Conservation (phyloP, 805 yeast genomes). For the Yarrowia keelungensis region DNA sequence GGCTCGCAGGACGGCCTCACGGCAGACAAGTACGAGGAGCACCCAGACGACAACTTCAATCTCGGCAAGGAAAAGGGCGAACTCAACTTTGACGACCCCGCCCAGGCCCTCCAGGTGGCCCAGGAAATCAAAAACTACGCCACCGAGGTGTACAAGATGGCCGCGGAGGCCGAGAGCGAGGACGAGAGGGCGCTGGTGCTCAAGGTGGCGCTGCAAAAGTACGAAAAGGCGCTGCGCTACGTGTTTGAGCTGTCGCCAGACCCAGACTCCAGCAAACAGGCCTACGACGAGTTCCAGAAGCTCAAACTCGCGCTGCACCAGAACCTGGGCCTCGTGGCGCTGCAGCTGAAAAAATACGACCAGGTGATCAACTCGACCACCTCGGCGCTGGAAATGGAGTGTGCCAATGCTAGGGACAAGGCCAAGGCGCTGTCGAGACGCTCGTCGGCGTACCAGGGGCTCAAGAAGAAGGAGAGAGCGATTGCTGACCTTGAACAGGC, state of each 20-base stretch:
- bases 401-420: conserved; percentile 66
- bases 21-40: conserved; percentile 26
- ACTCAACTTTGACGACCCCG: conserved; percentile 29
- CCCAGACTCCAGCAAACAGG: conserved; percentile 48
- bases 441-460: conserved; percentile 71
- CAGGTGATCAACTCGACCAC: conserved; percentile 66
- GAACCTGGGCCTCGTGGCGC: conserved; percentile 76
- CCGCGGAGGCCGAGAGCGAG: not conserved
- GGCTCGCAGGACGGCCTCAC: conserved; percentile 35
- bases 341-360: conserved; percentile 64
- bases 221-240: conserved; percentile 73
- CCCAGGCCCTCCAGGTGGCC: not conserved
- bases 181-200: conserved; percentile 10
- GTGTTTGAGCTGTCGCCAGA: conserved; percentile 77
- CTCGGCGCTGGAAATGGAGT: conserved; percentile 68
- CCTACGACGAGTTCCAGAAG: conserved; percentile 60
- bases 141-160: conserved; percentile 32
- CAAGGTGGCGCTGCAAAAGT: conserved; percentile 64
- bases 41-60: conserved; percentile 37
- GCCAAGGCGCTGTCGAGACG: conserved; percentile 90
- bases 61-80: conserved; percentile 27
- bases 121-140: conserved; percentile 27
- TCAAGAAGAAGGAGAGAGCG: conserved; percentile 75
- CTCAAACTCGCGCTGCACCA: conserved; percentile 69
- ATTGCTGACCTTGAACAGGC: conserved; percentile 71